A percentile compares a stretch with the other conserved stretches of the same genome.
Conservation (phyloP, 1,284 basidiomycete species). For the Leccinum subrobustum region DNA sequence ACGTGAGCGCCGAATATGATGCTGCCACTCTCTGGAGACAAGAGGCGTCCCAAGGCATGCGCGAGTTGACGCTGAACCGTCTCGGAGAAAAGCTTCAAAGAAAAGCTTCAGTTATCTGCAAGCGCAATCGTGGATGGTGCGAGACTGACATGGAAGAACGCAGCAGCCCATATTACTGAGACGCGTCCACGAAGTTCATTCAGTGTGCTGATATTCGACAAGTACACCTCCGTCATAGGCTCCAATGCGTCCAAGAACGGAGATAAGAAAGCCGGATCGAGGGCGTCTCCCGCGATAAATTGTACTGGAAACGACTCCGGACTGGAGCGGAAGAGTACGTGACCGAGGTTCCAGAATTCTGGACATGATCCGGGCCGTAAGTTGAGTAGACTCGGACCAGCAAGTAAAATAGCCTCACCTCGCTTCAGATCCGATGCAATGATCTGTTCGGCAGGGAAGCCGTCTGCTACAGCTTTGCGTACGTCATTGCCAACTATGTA, state of each 20-base stretch:
- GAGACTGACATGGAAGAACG: conserved; percentile 41
- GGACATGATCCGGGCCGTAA: neutral
- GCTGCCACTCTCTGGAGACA: conserved; percentile 38
- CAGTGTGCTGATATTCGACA: conserved; percentile 31
- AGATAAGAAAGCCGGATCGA: conserved; percentile 25
- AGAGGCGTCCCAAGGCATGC: conserved; percentile 33
- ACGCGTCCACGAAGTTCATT: conserved; percentile 38
- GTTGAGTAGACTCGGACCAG: neutral
- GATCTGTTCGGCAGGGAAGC: conserved; percentile 22
- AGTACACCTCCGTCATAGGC: conserved; percentile 12
- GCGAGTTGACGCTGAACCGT: conserved; percentile 36
- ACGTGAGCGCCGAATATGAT: conserved; percentile 38
- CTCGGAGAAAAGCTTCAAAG: conserved; percentile 39
- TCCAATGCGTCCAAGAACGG: neutral
- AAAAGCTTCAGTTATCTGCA: neutral
- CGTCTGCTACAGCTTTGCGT: conserved; percentile 20
- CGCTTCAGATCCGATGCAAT: conserved; percentile 22
- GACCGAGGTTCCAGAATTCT: conserved; percentile 36
- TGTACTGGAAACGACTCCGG: conserved; percentile 32
- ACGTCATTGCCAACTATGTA: conserved; percentile 22
- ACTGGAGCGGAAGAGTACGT: conserved; percentile 34
- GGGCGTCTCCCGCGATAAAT: conserved; percentile 35
- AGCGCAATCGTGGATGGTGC: conserved; percentile 6
- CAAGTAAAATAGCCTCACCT: conserved; percentile 13
- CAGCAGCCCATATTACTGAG: conserved; percentile 38